phyloP scores from a whole-genome alignment of 306 rosid genomes.

The Spatholobus suberectus region DNA sequence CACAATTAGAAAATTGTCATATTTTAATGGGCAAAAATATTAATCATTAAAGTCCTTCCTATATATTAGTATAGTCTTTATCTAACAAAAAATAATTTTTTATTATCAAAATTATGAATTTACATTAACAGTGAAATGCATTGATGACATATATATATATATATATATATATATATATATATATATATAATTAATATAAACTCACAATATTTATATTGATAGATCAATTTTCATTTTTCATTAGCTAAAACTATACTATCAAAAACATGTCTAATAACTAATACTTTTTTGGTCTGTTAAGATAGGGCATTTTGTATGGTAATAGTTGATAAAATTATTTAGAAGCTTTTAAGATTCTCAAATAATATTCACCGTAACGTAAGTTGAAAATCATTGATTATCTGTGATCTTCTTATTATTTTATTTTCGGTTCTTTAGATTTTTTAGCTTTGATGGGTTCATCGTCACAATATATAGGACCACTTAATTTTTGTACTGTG shows the following conservation, averaged over 20 bases:
- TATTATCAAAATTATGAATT: too few species aligned
- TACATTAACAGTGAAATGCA: too few species aligned
- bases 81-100: background rate
- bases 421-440: background rate
- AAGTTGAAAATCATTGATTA: constrained; percentile 23
- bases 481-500: constrained; percentile 10
- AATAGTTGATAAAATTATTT: background rate
- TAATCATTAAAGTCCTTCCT: background rate
- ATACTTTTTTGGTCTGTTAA: background rate
- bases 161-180: too few species aligned
- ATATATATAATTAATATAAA: too few species aligned
- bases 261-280: background rate
- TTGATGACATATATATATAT: too few species aligned
- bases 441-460: constrained; percentile 6
- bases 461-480: constrained; percentile 28
- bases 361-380: constrained; percentile 1
- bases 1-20: background rate
- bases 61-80: background rate
- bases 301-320: background rate
- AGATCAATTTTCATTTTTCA: too few species aligned
- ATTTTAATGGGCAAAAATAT: background rate
- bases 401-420: background rate
- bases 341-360: constrained; percentile 16
- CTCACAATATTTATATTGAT: too few species aligned
- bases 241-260: too few species aligned